phyloP scores from a whole-genome alignment of 2,329 filamentous ascomycete genomes.

The Fusarium drepaniforme region DNA sequence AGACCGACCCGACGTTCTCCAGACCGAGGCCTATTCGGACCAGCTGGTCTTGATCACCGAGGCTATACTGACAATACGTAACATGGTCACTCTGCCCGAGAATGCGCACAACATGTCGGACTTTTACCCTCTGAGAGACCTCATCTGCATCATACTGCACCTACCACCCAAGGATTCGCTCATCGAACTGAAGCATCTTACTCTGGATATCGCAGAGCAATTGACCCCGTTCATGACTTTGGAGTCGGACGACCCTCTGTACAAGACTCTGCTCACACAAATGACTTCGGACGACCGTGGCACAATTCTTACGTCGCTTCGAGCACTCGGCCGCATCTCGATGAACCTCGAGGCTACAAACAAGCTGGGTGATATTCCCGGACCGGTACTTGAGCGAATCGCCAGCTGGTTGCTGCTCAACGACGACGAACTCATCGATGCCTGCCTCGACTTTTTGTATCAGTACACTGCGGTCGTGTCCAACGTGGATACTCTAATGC shows the following conservation, averaged over 20 bases:
- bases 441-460: conserved; percentile 93
- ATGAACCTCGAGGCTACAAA: conserved; percentile 88
- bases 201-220: conserved; percentile 91
- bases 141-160: conserved; percentile 84
- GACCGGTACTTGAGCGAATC: conserved; percentile 73
- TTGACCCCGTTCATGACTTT: conserved; percentile 85
- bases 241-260: conserved; percentile 80
- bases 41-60: conserved; percentile 84
- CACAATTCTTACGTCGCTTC: conserved; percentile 82
- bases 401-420: conserved; percentile 82
- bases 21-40: conserved; percentile 78
- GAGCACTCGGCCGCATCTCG: conserved; percentile 86
- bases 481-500: conserved; percentile 82
- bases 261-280: conserved; percentile 76
- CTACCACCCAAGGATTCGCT: conserved; percentile 79
- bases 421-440: conserved; percentile 90
- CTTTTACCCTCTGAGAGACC: conserved; percentile 81
- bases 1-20: conserved; percentile 75
- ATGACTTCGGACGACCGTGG: conserved; percentile 81
- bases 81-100: conserved; percentile 94
- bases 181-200: conserved; percentile 89
- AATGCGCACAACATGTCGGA: conserved; percentile 87
- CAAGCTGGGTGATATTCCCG: conserved; percentile 77
- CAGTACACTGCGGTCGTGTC: conserved; percentile 90
- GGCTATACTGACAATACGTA: conserved; percentile 87